Evolutionary conservation across 164 flowering plant genomes (phyloP).

Genomic region (Litsea cubeba): DNA sequence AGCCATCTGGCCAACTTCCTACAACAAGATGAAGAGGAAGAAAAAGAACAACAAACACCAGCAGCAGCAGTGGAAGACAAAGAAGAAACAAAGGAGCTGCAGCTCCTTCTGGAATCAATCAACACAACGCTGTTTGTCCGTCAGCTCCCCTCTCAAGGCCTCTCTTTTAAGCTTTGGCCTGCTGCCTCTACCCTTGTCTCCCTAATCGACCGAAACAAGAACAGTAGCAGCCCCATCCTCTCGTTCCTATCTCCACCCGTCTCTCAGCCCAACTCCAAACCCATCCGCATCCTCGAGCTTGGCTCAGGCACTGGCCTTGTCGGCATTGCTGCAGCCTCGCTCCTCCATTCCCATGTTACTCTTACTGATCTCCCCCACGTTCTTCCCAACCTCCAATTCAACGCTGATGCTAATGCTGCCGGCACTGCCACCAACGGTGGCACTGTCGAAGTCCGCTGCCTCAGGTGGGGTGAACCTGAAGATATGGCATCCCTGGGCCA

Average conservation of each 20-base stretch:
- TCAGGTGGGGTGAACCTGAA: conserved; percentile 65
- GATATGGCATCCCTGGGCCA: conserved; percentile 43
- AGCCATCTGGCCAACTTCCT: neutral
- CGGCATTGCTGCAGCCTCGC: conserved; percentile 77
- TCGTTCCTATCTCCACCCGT: conserved; percentile 11
- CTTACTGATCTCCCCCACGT: conserved; percentile 88
- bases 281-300: conserved; percentile 72
- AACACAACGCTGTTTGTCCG: conserved; percentile 43
- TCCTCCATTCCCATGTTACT: conserved; percentile 58
- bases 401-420: conserved; percentile 44
- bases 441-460: conserved; percentile 39
- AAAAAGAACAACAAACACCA: neutral
- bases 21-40: neutral
- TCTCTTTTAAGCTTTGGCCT: conserved; percentile 97
- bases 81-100: conserved; percentile 22
- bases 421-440: conserved; percentile 36
- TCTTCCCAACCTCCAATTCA: conserved; percentile 62
- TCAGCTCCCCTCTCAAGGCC: conserved; percentile 73
- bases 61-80: conserved; percentile 1
- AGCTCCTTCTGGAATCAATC: conserved; percentile 32
- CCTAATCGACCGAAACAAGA: conserved; percentile 52
- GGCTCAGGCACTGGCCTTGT: conserved; percentile 95
- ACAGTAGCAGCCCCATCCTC: conserved; percentile 23
- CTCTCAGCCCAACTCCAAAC: conserved; percentile 6
- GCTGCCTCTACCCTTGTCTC: conserved; percentile 73